Conservation (phyloP, 805 yeast species). For the Ogataea ramenticola region DNA sequence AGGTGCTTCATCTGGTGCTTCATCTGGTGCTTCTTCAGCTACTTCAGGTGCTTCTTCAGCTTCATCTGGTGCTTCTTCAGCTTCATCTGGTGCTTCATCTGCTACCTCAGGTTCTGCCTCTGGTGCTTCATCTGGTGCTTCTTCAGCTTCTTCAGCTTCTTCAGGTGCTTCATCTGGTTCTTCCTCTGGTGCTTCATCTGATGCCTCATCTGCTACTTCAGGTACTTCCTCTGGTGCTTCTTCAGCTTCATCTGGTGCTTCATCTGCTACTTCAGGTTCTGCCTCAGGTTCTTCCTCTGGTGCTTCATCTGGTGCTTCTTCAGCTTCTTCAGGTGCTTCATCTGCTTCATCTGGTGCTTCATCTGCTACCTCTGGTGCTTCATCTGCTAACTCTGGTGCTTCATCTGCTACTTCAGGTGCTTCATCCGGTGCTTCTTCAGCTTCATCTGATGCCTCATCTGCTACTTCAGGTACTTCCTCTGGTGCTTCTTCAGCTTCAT, state of each 20-base stretch:
- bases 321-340: neutral
- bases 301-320: neutral
- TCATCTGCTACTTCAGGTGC: neutral
- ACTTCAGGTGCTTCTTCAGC: neutral
- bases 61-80: neutral
- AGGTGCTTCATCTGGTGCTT: neutral
- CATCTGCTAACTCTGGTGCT: neutral
- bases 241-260: neutral
- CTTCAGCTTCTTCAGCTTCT: neutral
- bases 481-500: neutral
- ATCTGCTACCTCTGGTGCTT: neutral
- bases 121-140: neutral
- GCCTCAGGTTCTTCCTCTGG: neutral
- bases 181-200: neutral
- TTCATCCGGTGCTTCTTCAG: neutral
- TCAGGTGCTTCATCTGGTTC: neutral
- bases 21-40: neutral
- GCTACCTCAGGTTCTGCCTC: neutral
- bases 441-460: neutral
- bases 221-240: neutral
- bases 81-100: too few species aligned
- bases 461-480: neutral
- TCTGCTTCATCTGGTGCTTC: neutral
- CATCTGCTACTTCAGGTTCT: neutral
- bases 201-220: neutral